phyloP scores from a whole-genome alignment of 116 monocot species.

The Papilionanthe hybrid region DNA sequence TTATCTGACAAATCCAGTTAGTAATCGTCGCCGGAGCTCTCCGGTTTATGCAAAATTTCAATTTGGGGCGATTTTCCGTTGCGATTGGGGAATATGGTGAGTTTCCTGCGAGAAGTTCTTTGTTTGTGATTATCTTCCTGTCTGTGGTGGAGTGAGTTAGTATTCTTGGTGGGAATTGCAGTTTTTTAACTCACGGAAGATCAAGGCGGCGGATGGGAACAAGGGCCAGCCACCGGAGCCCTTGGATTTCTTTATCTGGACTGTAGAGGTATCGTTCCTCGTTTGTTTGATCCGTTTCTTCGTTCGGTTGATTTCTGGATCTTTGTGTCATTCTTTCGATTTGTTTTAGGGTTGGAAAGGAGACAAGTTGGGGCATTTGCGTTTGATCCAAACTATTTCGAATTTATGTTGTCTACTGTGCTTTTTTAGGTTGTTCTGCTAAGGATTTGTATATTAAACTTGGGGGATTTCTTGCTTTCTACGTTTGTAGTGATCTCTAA shows the following conservation, averaged over 20 bases:
- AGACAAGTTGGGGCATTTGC: background rate
- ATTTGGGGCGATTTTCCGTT: background rate
- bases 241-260: slow-evolving; percentile 86
- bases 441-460: background rate
- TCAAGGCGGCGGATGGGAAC: background rate
- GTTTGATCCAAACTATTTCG: background rate
- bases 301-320: background rate
- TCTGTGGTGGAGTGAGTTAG: background rate
- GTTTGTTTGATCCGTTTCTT: background rate
- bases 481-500: background rate
- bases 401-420: background rate
- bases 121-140: background rate
- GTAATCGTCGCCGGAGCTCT: background rate
- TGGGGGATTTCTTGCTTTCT: background rate
- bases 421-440: background rate
- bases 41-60: background rate
- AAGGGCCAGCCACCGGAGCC: slow-evolving; percentile 1
- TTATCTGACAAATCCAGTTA: background rate
- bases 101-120: background rate
- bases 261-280: slow-evolving; percentile 43
- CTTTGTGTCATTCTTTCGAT: background rate
- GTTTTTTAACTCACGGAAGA: background rate
- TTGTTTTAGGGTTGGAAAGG: background rate
- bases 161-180: background rate
- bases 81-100: background rate